Percentiles rank a stretch among this genome's conserved stretches.
Conservation (phyloP, 2,329 filamentous ascomycete species). For the Ascochyta pisi region DNA sequence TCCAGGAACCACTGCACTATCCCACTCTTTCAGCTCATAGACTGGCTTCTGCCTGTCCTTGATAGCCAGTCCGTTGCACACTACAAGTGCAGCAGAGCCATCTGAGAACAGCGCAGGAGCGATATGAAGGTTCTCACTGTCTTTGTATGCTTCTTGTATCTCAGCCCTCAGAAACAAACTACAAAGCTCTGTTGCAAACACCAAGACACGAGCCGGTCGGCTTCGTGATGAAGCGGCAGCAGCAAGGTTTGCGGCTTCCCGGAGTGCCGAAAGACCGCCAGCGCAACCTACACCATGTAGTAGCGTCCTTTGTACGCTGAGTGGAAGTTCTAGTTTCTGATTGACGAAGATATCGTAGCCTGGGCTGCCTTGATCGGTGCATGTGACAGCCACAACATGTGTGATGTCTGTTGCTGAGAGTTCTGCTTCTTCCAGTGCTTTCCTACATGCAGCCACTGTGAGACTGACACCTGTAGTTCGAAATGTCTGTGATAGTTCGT, state of each 20-base stretch:
- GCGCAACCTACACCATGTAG: slow-evolving; percentile 51
- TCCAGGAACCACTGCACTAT: slow-evolving; percentile 67
- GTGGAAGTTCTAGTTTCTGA: slow-evolving; percentile 38
- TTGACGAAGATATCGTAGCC: slow-evolving; percentile 50
- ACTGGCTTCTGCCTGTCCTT: slow-evolving; percentile 41
- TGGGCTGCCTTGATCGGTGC: slow-evolving; percentile 48
- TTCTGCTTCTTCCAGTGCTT: slow-evolving; percentile 42
- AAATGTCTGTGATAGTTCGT: slow-evolving; percentile 38
- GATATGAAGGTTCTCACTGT: slow-evolving; percentile 64
- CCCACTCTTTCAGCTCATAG: slow-evolving; percentile 71
- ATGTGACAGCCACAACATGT: slow-evolving; percentile 49
- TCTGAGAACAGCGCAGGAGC: slow-evolving; percentile 73
- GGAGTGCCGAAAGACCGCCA: slow-evolving; percentile 45
- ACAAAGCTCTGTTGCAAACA: slow-evolving; percentile 66
- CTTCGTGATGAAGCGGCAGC: slow-evolving; percentile 66
- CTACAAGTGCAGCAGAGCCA: slow-evolving; percentile 69
- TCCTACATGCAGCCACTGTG: slow-evolving; percentile 39
- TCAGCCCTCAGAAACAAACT: slow-evolving; percentile 67
- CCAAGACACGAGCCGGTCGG: slow-evolving; percentile 68
- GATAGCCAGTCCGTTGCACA: slow-evolving; percentile 68
- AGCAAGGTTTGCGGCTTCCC: slow-evolving; percentile 68
- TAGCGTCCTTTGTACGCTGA: slow-evolving; percentile 43
- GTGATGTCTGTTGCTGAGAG: slow-evolving; percentile 39
- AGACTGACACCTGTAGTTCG: slow-evolving; percentile 41
- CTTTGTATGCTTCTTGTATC: slow-evolving; percentile 63